Conservation (phyloP, 495 filamentous ascomycete species). For the Hamigera avellanea region DNA sequence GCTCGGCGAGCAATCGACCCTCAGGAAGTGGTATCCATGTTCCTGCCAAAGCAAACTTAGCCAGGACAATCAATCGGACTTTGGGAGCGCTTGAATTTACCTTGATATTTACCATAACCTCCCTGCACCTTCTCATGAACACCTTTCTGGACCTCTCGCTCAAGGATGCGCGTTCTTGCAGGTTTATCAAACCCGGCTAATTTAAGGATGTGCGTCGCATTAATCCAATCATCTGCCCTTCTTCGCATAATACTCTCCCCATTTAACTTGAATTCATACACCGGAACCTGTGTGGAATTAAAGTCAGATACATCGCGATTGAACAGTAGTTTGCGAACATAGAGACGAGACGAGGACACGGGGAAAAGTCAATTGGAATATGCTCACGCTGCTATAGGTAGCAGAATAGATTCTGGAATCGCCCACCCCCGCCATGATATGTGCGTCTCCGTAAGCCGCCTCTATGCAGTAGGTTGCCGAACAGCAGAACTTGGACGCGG, state of each 20-base stretch:
- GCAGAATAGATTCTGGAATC: constrained; percentile 63
- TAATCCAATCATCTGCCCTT: constrained; percentile 79
- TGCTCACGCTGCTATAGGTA: constrained; percentile 84
- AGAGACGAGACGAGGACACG: not conserved
- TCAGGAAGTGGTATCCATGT: constrained; percentile 91
- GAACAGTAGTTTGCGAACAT: not conserved
- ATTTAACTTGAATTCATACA: constrained; percentile 78
- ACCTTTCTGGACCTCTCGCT: constrained; percentile 94
- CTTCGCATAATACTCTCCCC: constrained; percentile 82
- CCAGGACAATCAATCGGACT: not conserved
- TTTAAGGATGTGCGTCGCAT: constrained; percentile 93
- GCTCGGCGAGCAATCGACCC: constrained; percentile 67
- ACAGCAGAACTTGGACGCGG: constrained; percentile 8
- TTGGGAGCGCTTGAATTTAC: constrained; percentile 26
- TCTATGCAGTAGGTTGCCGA: constrained; percentile 12
- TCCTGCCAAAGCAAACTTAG: no score
- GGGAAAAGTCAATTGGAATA: constrained; percentile 3
- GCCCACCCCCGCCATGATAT: constrained; percentile 30
- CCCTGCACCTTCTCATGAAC: constrained; percentile 96
- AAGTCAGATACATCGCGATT: constrained; percentile 1
- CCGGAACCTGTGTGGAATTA: constrained; percentile 53
- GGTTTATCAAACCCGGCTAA: constrained; percentile 79
- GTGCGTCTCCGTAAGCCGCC: constrained; percentile 13
- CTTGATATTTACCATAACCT: constrained; percentile 98
- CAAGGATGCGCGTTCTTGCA: constrained; percentile 82